phyloP scores from a whole-genome alignment of 495 filamentous ascomycete species.

The Aspergillus asperescens region DNA sequence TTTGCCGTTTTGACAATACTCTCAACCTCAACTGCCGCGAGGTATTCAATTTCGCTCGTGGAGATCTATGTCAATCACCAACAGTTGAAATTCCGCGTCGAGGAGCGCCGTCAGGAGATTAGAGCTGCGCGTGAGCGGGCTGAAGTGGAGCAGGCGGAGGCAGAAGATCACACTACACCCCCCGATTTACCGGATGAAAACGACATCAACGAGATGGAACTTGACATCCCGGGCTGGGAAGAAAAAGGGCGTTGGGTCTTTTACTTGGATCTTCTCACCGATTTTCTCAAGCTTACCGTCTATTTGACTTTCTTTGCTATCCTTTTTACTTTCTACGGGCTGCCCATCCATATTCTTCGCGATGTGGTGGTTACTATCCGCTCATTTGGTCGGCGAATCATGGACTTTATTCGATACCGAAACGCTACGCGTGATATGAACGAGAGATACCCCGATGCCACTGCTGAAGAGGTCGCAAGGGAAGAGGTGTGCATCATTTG shows the following conservation, averaged over 20 bases:
- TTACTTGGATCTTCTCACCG: conserved; percentile 79
- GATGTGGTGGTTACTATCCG: conserved; percentile 91
- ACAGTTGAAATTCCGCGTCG: conserved; percentile 61
- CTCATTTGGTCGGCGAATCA: conserved; percentile 81
- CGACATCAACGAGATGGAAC: conserved; percentile 85
- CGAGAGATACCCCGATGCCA: conserved; percentile 85
- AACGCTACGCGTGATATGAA: conserved; percentile 91
- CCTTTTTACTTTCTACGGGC: conserved; percentile 84
- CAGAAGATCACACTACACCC: conserved; percentile 27
- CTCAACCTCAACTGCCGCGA: conserved; percentile 69
- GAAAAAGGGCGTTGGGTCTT: conserved; percentile 92
- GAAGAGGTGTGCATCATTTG: conserved; percentile 98
- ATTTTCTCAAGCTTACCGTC: conserved; percentile 83
- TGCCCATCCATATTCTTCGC: conserved; percentile 93
- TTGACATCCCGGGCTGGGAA: conserved; percentile 95
- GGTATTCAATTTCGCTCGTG: conserved; percentile 73
- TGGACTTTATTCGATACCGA: conserved; percentile 81
- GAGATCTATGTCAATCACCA: conserved; percentile 69
- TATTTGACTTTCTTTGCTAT: conserved; percentile 92
- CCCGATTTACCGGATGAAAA: conserved; percentile 56
- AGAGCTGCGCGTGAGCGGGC: conserved; percentile 55
- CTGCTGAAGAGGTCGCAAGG: conserved; percentile 71
- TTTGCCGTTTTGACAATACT: conserved; percentile 80
- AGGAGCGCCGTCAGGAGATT: conserved; percentile 61
- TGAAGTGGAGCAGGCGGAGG: conserved; percentile 36